phyloP scores from a whole-genome alignment of 805 yeast genomes.

The Pichia deserticola region DNA sequence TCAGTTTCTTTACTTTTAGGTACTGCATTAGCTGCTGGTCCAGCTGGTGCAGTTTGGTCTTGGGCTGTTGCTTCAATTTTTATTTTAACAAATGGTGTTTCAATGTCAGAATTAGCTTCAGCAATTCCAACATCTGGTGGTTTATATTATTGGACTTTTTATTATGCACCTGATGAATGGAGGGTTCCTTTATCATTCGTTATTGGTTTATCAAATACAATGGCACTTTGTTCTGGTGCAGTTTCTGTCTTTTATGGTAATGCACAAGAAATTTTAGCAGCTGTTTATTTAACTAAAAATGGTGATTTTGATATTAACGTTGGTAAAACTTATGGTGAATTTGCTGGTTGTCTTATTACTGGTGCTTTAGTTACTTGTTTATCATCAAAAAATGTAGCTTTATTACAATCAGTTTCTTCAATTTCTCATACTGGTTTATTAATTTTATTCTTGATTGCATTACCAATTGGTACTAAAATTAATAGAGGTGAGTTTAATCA shows the following conservation, averaged over 20 bases:
- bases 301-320: slow-evolving; percentile 46
- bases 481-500: slow-evolving; percentile 33
- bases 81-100: slow-evolving; percentile 46
- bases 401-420: slow-evolving; percentile 53
- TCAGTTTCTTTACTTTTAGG: slow-evolving; percentile 52
- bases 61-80: slow-evolving; percentile 40
- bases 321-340: slow-evolving; percentile 53
- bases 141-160: slow-evolving; percentile 57
- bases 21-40: slow-evolving; percentile 54
- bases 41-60: slow-evolving; percentile 64
- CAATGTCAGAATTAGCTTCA: slow-evolving; percentile 59
- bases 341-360: slow-evolving; percentile 47
- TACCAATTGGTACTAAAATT: slow-evolving; percentile 49
- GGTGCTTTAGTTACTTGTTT: slow-evolving; percentile 45
- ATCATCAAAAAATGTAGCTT: slow-evolving; percentile 48
- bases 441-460: slow-evolving; percentile 47
- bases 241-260: slow-evolving; percentile 64
- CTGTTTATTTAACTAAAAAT: slow-evolving; percentile 41
- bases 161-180: slow-evolving; percentile 48
- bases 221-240: slow-evolving; percentile 55
- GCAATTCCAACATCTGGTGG: slow-evolving; percentile 73
- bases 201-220: slow-evolving; percentile 57
- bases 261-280: slow-evolving; percentile 48
- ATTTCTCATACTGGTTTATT: slow-evolving; percentile 43
- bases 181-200: slow-evolving; percentile 48